Evolutionary conservation across 2,329 filamentous ascomycete species (phyloP).

Genomic region (Aspergillus unguis): DNA sequence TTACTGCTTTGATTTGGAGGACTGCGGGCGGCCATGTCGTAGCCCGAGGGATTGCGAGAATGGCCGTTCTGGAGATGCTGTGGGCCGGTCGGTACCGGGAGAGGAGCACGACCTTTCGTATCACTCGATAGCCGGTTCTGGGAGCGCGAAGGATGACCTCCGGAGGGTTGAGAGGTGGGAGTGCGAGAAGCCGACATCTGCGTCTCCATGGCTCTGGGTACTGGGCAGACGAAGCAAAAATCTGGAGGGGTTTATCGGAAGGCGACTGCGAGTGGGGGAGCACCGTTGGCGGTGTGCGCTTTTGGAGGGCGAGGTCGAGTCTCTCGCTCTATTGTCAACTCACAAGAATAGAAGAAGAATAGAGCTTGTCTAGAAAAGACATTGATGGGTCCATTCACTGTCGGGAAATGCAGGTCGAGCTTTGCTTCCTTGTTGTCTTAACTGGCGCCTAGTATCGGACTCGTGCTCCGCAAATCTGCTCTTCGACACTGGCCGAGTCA

Average conservation of each 20-base stretch:
- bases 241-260: constrained; percentile 25
- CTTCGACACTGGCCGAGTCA: neutral
- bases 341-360: neutral
- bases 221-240: constrained; percentile 13
- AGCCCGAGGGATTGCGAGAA: constrained; percentile 40
- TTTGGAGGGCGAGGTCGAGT: neutral
- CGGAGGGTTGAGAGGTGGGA: constrained; percentile 18
- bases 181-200: constrained; percentile 24
- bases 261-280: constrained; percentile 13
- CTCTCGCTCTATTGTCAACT: neutral
- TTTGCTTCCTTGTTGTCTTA: neutral
- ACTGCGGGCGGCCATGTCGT: constrained; percentile 47
- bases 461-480: neutral
- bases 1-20: constrained; percentile 46
- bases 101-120: constrained; percentile 42
- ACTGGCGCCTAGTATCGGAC: neutral
- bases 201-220: constrained; percentile 16
- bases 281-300: constrained; percentile 10
- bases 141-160: constrained; percentile 23
- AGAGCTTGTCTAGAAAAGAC: neutral
- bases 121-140: constrained; percentile 32
- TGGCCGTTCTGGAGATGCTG: constrained; percentile 39
- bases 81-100: constrained; percentile 36
- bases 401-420: neutral
- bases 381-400: neutral